phyloP scores from a whole-genome alignment of 83 land plant species.

The Diphasiastrum complanatum region DNA sequence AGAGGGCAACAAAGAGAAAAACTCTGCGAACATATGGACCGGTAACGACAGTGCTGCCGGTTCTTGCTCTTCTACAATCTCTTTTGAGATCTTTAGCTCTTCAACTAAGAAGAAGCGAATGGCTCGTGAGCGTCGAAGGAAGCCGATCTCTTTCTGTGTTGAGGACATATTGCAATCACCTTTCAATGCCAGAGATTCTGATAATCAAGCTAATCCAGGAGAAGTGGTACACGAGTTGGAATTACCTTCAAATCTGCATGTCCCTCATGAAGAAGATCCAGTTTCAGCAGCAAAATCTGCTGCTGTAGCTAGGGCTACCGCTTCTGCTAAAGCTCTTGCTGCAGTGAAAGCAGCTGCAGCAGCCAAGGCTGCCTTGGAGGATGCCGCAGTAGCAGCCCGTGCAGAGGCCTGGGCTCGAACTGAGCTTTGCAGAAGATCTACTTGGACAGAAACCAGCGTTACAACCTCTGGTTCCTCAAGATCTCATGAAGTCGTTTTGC shows the following conservation, averaged over 20 bases:
- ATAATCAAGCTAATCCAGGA: constrained; percentile 1
- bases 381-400: constrained; percentile 18
- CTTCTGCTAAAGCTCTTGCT: constrained; percentile 20
- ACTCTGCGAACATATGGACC: background rate
- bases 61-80: constrained; percentile 3
- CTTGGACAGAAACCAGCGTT: background rate
- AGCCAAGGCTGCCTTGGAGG: constrained; percentile 25
- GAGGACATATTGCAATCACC: background rate
- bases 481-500: background rate
- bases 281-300: constrained; percentile 22
- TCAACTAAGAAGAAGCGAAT: constrained; percentile 23
- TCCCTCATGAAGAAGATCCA: constrained; percentile 5
- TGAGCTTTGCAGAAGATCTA: constrained; percentile 3
- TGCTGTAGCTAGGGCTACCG: constrained; percentile 18
- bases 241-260: background rate
- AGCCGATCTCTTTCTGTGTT: background rate
- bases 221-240: background rate
- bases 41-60: constrained; percentile 5
- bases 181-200: constrained; percentile 6
- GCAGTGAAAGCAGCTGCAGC: constrained; percentile 28
- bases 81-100: constrained; percentile 13
- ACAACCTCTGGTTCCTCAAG: background rate
- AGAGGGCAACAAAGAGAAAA: constrained; percentile 5
- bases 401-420: constrained; percentile 23
- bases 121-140: constrained; percentile 15